phyloP scores from a whole-genome alignment of 495 filamentous ascomycete genomes.

The Penicillium crystallinum region DNA sequence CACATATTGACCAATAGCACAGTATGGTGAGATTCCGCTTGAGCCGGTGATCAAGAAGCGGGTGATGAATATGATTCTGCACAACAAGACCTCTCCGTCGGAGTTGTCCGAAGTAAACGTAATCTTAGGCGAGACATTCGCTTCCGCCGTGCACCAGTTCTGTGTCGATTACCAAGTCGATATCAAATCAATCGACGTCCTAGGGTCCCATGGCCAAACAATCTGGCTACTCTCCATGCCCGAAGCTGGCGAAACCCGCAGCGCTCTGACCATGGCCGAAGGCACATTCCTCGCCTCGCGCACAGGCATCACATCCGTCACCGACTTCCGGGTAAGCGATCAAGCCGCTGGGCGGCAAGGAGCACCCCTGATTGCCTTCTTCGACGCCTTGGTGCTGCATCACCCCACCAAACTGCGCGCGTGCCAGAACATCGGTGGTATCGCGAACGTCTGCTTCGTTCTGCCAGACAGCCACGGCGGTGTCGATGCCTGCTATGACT shows the following conservation, averaged over 20 bases:
- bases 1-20: neutral
- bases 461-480: constrained; percentile 47
- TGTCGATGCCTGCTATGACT: constrained; percentile 46
- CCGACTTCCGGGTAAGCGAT: constrained; percentile 42
- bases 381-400: constrained; percentile 49
- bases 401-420: constrained; percentile 52
- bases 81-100: constrained; percentile 46
- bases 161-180: constrained; percentile 40
- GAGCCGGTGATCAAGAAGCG: constrained; percentile 50
- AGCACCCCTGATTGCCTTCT: constrained; percentile 41
- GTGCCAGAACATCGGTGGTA: constrained; percentile 58
- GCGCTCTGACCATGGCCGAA: constrained; percentile 46
- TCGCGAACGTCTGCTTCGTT: constrained; percentile 57
- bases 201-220: constrained; percentile 57
- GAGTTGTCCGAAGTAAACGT: constrained; percentile 53
- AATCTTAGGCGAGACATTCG: constrained; percentile 47
- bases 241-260: constrained; percentile 40
- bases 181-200: constrained; percentile 44
- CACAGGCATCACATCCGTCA: constrained; percentile 42
- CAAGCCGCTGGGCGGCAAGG: constrained; percentile 44
- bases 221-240: constrained; percentile 56
- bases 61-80: constrained; percentile 51
- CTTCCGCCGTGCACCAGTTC: constrained; percentile 43
- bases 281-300: constrained; percentile 39
- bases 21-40: constrained; percentile 43